A percentile compares a stretch with the other conserved stretches of the same genome.
phyloP scores from a whole-genome alignment of 2,329 filamentous ascomycete species.

The Ceratocystis lukuohia region DNA sequence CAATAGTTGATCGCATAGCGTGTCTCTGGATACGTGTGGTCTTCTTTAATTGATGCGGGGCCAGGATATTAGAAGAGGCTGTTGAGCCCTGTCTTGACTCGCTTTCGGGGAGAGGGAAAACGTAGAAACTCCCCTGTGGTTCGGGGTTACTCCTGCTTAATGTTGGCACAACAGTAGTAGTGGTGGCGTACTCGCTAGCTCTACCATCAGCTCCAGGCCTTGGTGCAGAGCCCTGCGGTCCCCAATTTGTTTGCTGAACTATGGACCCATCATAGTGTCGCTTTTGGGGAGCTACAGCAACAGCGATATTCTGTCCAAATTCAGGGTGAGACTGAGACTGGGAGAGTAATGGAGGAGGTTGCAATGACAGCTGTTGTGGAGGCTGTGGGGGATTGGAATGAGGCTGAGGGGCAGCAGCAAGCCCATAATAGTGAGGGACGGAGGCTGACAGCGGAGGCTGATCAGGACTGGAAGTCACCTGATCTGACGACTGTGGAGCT shows the following conservation, averaged over 20 bases:
- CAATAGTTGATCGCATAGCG: slow-evolving; percentile 64
- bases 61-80: background rate
- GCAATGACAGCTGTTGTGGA: background rate
- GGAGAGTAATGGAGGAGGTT: too few relatives aligned
- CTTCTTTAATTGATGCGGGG: slow-evolving; percentile 25
- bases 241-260: background rate
- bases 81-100: background rate
- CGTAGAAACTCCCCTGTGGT: background rate
- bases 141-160: background rate
- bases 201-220: background rate
- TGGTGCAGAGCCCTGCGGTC: background rate
- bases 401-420: background rate
- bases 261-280: background rate
- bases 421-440: too few relatives aligned
- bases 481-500: background rate
- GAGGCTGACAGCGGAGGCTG: background rate
- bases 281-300: slow-evolving; percentile 7
- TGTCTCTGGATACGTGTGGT: slow-evolving; percentile 33
- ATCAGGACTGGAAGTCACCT: background rate
- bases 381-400: background rate
- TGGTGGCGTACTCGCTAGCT: background rate
- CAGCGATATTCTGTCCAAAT: background rate
- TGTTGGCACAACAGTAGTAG: background rate
- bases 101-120: background rate
- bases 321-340: background rate